Percentiles rank a stretch among this genome's conserved stretches.
phyloP scores from a whole-genome alignment of 73 alveolate genomes.

The Diophrys appendiculata region DNA sequence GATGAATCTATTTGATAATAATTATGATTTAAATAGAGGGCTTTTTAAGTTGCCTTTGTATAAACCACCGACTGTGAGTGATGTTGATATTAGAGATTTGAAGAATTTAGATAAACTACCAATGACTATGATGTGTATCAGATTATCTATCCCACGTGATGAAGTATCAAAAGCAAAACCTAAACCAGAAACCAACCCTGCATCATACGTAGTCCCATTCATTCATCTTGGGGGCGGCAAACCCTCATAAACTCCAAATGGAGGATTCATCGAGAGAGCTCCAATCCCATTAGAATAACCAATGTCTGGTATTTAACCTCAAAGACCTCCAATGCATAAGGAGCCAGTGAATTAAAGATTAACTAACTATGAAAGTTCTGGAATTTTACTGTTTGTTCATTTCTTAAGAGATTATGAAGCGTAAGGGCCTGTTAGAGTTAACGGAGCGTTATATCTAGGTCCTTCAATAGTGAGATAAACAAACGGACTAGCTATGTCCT shows the following conservation, averaged over 20 bases:
- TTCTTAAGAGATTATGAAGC: constrained; percentile 46
- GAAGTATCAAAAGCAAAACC: constrained; percentile 51
- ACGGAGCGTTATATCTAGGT: constrained; percentile 72
- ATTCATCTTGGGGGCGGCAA: constrained; percentile 76
- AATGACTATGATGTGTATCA: constrained; percentile 57
- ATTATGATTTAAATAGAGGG: constrained; percentile 65
- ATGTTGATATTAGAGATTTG: constrained; percentile 70
- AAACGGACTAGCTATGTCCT: constrained; percentile 36
- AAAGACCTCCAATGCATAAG: constrained; percentile 28
- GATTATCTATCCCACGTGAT: constrained; percentile 75
- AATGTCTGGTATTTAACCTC: neutral
- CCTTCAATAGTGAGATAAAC: constrained; percentile 61
- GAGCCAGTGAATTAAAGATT: constrained; percentile 58
- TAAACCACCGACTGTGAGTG: constrained; percentile 75
- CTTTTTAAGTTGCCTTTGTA: constrained; percentile 80
- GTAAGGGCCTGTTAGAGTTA: constrained; percentile 47
- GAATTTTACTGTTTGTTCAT: constrained; percentile 60
- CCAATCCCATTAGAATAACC: too few species aligned
- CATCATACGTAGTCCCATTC: constrained; percentile 65
- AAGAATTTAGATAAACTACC: constrained; percentile 60
- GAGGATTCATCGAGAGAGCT: too few species aligned
- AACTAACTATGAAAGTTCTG: constrained; percentile 52
- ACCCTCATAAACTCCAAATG: too few species aligned
- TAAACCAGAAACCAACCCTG: constrained; percentile 62
- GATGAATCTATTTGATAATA: constrained; percentile 73